Base-by-base conservation (phyloP, 2,329 filamentous ascomycete genomes). In the Celoporthe dispersa region DNA sequence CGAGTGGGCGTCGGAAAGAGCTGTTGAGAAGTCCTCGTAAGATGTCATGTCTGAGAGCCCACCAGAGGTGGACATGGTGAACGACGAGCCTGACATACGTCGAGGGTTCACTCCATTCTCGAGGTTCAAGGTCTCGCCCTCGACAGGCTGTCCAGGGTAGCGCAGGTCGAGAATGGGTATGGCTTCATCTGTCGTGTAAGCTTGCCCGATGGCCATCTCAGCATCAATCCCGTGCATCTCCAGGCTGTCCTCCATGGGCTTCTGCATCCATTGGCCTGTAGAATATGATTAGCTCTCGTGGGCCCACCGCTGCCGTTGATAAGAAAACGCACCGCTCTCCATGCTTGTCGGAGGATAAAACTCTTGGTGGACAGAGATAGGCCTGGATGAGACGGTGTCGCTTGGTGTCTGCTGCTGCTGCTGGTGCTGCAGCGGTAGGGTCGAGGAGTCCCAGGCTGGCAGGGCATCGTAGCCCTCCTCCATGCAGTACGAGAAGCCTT, bases 11-110 rank as follows among this genome's bases (percentile, higher is more conserved):
- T 93, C 90, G 9, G 90, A 91, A 69, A 90, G 79, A 31, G 87
- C 84, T 33, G 90, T 83, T 22, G 91, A 90, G 76, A 91, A 88
- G 73, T 94, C 91, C 69, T 94, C 91, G 77, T 91, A 92, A 4
- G 89, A 89, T 64, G 89, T 85, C 78, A 92, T 88, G 75, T 93
- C 91, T 6, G 90, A 91, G 57, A 91, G 81, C 31, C 84, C 85
- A 31, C 90, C 86, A 57, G 86, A 86, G 0, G 87, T 92, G 22
- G 91, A 93, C 81, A 93, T 86, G 53, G 90, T 91, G 76, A 92
- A 92, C 1, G 91, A 92, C 2, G 91, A 92, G 63, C 90, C 90
- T 28, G 91, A 92, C 83, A 92, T 87, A 72, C 90, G 86, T 70
- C 90, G 85, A 62, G 85, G 83, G 72, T 87, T 85, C 61, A 85